These are phyloP conservation scores for Fagus sylvatica DNA, from an alignment of 306 rosid genomes.

Conservation along the genomic window DNA sequence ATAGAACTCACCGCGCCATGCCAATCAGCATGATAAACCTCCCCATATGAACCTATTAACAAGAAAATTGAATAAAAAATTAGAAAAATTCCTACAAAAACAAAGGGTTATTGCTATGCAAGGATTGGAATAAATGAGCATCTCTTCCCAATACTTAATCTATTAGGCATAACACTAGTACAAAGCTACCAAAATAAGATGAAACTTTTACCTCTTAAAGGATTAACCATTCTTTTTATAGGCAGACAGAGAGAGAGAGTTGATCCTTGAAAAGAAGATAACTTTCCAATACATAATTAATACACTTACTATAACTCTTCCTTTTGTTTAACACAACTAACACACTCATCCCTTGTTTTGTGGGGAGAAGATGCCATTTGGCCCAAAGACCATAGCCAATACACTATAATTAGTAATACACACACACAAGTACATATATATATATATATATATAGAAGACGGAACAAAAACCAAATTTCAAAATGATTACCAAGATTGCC, in stretches of 20 bases:
- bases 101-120: neutral
- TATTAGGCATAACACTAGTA: neutral
- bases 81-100: conserved; percentile 12
- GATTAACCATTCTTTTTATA: neutral
- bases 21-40: conserved; percentile 97
- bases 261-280: neutral
- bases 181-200: neutral
- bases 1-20: conserved; percentile 88
- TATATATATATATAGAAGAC: neutral
- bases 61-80: conserved; percentile 28
- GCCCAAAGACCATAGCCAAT: neutral
- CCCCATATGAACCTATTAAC: conserved; percentile 90
- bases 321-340: neutral
- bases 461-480: neutral
- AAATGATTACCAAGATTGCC: neutral
- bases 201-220: neutral
- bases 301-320: neutral
- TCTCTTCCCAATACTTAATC: neutral
- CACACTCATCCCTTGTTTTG: neutral
- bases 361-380: neutral
- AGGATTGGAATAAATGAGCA: neutral
- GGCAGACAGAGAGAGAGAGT: neutral
- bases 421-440: neutral
- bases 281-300: neutral
- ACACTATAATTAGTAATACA: neutral